Percentiles rank a stretch among this genome's conserved stretches.
Evolutionary conservation across 2,329 filamentous ascomycete species (phyloP).

Genomic region (Xylariaceae sp.): DNA sequence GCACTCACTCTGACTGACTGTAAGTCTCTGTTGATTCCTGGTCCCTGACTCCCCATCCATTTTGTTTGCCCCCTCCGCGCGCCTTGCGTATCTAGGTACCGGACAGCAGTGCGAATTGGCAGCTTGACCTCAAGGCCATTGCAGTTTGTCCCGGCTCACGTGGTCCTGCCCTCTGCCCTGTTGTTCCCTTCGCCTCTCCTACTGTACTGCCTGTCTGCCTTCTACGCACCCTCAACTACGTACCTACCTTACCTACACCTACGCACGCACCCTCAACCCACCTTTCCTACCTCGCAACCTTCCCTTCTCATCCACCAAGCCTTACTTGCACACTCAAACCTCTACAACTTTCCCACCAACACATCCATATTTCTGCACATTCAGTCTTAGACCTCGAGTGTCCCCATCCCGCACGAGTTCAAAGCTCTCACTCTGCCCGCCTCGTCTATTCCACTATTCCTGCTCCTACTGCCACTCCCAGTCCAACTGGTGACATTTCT

Average conservation of each 20-base stretch:
- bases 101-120: neutral
- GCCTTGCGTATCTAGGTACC: neutral
- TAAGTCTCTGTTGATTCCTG: neutral
- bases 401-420: neutral
- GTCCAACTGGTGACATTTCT: neutral
- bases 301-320: too few species aligned
- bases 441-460: neutral
- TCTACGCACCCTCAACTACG: neutral
- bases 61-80: neutral
- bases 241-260: neutral
- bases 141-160: neutral
- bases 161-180: neutral
- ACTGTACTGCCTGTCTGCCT: neutral
- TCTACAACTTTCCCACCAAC: too few species aligned
- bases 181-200: neutral
- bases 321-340: too few species aligned
- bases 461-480: neutral
- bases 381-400: too few species aligned
- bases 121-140: neutral
- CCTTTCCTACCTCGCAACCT: neutral
- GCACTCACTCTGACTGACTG: neutral
- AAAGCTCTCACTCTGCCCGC: neutral
- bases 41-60: neutral
- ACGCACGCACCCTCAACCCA: neutral
- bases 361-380: too few species aligned